Base-by-base conservation (phyloP, 225 moss, liverwort and hornwort genomes). In the Lunularia cruciata region DNA sequence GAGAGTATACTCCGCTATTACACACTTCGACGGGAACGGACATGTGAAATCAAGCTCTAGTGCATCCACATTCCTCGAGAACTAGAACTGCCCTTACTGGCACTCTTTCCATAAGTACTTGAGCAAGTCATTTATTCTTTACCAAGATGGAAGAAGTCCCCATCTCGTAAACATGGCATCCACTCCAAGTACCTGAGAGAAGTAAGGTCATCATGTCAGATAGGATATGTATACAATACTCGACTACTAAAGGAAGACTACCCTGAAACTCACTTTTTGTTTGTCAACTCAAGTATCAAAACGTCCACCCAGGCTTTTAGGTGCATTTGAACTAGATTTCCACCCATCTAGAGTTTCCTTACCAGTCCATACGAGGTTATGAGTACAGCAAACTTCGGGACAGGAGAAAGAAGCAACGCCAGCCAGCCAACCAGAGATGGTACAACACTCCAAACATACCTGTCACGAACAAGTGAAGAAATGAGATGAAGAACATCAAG, bases 361-460 rank as follows among this genome's bases (percentile, higher is more conserved):
- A 92, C 95, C 83, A 85, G 70, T 65, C 88, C 87, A 75, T 87
- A 79, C 18, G 95, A 86, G 63, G 88, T 79, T 68, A 90, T 85
- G 68, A 96, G 88, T 47, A 90, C 68, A 61, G 84, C 87, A 67
- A 90, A 82, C 70, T 96, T 92, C 56, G 87, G 63, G 12, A 82
- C 74, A 43, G 82, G 63, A 77, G 69, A 76, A 46, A 96, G 86
- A 76, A 96, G 88, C 60, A 96, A 75, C 80, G 95, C 92, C 70
- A 85, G 69, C 88, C 92, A 96, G 58, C 88, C 92, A 71, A 89
- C 71, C 52, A 96, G 77, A 48, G 90, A 89, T 62, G 95, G 95
- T 69, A 90, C 63, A 39, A 96, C 92, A 70, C 95, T 89, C 95
- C 95, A 96, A 35, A 83, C 46, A 69, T 92, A 96, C 78, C 95